Conservation (phyloP, 139 green algal species). For the Closterium sp. region DNA sequence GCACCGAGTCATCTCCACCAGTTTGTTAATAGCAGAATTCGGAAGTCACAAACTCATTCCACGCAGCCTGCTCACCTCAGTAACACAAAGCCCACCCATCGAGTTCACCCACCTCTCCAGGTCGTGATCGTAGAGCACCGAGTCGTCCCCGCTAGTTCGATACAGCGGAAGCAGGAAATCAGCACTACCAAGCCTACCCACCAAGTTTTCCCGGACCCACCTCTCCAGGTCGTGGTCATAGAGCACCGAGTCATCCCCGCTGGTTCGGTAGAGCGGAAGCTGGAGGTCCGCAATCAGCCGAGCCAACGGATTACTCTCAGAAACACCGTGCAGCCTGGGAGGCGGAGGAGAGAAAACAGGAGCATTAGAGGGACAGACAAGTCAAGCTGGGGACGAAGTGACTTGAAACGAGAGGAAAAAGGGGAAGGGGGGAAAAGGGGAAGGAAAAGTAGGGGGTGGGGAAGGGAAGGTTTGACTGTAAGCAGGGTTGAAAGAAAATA, state of each 20-base stretch:
- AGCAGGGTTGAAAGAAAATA: too few species aligned
- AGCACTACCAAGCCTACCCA: not conserved
- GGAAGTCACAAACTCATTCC: too few species aligned
- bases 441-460: too few species aligned
- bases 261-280: constrained; percentile 33
- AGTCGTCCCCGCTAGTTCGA: constrained; percentile 21
- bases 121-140: constrained; percentile 32
- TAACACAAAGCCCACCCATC: not conserved
- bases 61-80: not conserved
- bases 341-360: not conserved
- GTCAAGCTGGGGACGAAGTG: too few species aligned
- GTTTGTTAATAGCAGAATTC: constrained; percentile 19
- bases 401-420: too few species aligned
- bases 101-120: constrained; percentile 13
- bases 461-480: too few species aligned
- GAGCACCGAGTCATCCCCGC: constrained; percentile 32
- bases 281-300: constrained; percentile 12
- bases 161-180: constrained; percentile 24
- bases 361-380: too few species aligned
- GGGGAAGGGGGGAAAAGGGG: too few species aligned
- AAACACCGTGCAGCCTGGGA: constrained; percentile 30
- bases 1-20: constrained; percentile 25
- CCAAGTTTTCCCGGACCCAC: not conserved
- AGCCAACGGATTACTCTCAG: constrained; percentile 7
- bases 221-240: constrained; percentile 39